Evolutionary conservation across 768 basidiomycete species (phyloP), one percentile per base, ranked within the genome.

Genomic region (Lactarius hengduanensis): DNA sequence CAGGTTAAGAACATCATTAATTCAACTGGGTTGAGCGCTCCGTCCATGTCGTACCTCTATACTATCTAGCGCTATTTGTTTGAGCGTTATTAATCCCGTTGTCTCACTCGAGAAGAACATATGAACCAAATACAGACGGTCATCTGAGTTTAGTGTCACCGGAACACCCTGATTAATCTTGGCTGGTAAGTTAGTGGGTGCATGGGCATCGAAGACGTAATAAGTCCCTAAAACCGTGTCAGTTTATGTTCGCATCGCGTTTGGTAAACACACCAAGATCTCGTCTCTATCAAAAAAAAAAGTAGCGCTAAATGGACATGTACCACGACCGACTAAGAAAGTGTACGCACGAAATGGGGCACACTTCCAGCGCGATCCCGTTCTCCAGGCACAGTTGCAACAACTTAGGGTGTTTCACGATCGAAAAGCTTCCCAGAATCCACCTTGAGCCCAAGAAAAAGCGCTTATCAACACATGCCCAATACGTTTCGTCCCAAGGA

Each of bases 161-260:
- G 87, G 86, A 9, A 92, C 81, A 1, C 90, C 89, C 66, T 90
- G 80, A 73, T 89, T 92, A 58, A 92, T 73, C 43, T 91, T 72
- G n/a, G 83, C 79, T 0, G 89, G 88, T 32, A n/a, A n/a, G n/a
- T n/a, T n/a, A 92, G 78, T 1, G 89, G 90, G 73, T 92, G 90
- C 82, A 85, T 87, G 2, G 87, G 87, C 85, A 92, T 92, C 5
- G 90, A 90, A 10, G 89, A 85, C 3, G 90, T 88, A 61, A 91
- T 88, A 61, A 91, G 77, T 11, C 90, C 85, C 88, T 90, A 70
- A 63, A 20, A 20, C 43, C 16, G 13, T 38, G 32, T 58, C 34
- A 61, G 32, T 32, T 61, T 63, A 56, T 59, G 22, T 26, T 34
- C 32, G 20, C 18, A 28, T 57, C 55, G 50, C 11, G 32, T 54